Conservation (phyloP, 163 green algal genomes). For the Scenedesmus sp. region DNA sequence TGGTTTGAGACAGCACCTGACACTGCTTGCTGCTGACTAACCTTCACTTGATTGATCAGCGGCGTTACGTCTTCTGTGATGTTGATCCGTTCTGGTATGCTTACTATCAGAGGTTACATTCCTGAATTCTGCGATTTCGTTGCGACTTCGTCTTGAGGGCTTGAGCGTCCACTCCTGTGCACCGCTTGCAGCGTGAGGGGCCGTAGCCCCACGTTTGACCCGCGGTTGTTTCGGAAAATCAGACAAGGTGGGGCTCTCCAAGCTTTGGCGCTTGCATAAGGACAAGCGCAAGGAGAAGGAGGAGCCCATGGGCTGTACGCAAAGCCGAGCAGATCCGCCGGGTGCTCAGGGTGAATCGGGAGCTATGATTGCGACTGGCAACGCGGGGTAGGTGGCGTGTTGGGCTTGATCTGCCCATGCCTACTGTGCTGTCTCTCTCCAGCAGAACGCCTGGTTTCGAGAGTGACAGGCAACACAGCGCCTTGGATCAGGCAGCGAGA, state of each 20-base stretch:
- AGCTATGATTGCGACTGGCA: background rate
- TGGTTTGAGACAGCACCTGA: background rate
- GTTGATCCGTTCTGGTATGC: background rate
- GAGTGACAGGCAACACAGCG: background rate
- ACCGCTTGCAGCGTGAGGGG: background rate
- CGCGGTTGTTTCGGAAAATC: background rate
- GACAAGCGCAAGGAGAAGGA: background rate
- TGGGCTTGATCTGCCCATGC: background rate
- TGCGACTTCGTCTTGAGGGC: background rate
- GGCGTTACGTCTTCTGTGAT: background rate
- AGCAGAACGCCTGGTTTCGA: background rate
- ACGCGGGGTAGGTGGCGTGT: background rate
- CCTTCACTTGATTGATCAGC: background rate
- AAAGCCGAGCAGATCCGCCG: constrained; percentile 15
- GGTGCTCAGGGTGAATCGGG: background rate
- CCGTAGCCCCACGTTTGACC: background rate
- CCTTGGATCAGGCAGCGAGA: background rate
- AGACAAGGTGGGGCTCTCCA: constrained; percentile 34
- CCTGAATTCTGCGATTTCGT: background rate
- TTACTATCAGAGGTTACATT: background rate
- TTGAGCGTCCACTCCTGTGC: background rate
- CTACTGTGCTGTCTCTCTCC: background rate
- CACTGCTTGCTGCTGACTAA: background rate
- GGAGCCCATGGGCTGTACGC: constrained; percentile 33
- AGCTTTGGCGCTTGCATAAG: constrained; percentile 26